Percentiles rank a stretch among this genome's conserved stretches.
Conservation (phyloP, 179 eudicot species). For the Gypsophila paniculata region DNA sequence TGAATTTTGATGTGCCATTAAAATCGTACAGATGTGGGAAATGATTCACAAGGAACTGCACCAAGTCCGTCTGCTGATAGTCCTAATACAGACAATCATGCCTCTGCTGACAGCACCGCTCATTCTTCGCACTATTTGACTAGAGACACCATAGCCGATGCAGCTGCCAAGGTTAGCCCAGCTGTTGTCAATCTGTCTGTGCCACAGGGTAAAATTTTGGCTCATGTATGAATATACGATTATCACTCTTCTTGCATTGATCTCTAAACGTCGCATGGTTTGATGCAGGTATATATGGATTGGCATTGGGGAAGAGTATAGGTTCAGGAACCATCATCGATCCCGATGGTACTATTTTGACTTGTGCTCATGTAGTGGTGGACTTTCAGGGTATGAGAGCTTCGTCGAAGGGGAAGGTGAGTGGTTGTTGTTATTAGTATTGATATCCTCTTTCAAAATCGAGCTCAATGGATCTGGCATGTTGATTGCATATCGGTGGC, state of each 20-base stretch:
- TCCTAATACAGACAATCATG: slow-evolving; percentile 30
- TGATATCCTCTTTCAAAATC: background rate
- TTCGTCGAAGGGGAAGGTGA: slow-evolving; percentile 67
- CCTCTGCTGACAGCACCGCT: slow-evolving; percentile 39
- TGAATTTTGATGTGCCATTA: background rate
- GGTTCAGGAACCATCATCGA: slow-evolving; percentile 94
- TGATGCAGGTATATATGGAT: slow-evolving; percentile 55
- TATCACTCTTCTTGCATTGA: background rate
- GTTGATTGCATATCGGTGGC: background rate
- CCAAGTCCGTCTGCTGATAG: slow-evolving; percentile 39
- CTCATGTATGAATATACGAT: slow-evolving; percentile 10
- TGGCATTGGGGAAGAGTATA: slow-evolving; percentile 60
- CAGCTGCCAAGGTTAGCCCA: slow-evolving; percentile 87
- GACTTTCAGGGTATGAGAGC: slow-evolving; percentile 58
- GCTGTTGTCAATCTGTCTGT: slow-evolving; percentile 90
- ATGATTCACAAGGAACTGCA: slow-evolving; percentile 32
- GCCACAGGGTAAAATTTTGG: slow-evolving; percentile 49
- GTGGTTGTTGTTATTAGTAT: slow-evolving; percentile 12
- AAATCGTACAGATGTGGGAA: slow-evolving; percentile 43
- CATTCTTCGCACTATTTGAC: slow-evolving; percentile 59
- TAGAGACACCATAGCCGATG: slow-evolving; percentile 74
- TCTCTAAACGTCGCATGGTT: slow-evolving; percentile 1
- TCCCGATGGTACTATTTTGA: slow-evolving; percentile 83
- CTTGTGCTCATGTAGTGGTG: slow-evolving; percentile 87
- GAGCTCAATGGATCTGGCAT: background rate